These are phyloP conservation scores for Puccinia coronata DNA, from an alignment of 1,284 basidiomycete genomes.

Conservation along the genomic window DNA sequence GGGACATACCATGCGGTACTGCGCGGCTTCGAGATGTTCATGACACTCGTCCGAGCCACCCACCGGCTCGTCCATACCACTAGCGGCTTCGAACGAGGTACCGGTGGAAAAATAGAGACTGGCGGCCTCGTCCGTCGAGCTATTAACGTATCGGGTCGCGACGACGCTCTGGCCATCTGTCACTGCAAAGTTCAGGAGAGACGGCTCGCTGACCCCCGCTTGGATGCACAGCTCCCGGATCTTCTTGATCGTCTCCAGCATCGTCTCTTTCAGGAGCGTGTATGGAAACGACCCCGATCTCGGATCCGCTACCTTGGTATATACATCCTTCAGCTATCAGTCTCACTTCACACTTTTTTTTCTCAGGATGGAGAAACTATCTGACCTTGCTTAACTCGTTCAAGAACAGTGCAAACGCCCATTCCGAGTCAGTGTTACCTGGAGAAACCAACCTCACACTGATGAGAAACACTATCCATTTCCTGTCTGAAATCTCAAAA, in stretches of 20 bases:
- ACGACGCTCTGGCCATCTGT: conserved; percentile 91
- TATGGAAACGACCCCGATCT: conserved; percentile 71
- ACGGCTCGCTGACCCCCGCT: conserved; percentile 72
- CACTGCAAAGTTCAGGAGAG: conserved; percentile 92
- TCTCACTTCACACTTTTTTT: neutral
- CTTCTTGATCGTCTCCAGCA: conserved; percentile 78
- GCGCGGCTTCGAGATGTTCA: conserved; percentile 64
- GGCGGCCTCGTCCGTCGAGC: conserved; percentile 85
- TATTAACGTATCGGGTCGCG: conserved; percentile 91
- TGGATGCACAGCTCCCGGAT: conserved; percentile 77
- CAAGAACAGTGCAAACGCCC: conserved; percentile 87
- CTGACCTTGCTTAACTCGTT: conserved; percentile 68
- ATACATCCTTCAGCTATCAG: too few relatives aligned
- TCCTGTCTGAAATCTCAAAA: conserved; percentile 9
- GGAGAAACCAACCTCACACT: too few relatives aligned
- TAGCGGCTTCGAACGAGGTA: conserved; percentile 56
- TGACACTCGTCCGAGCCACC: too few relatives aligned
- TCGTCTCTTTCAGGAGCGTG: conserved; percentile 70
- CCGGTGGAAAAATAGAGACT: conserved; percentile 65
- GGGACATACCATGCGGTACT: conserved; percentile 71
- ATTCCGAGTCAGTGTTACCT: conserved; percentile 74
- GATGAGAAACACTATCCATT: too few relatives aligned
- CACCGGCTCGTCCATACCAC: too few relatives aligned
- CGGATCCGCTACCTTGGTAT: conserved; percentile 71
- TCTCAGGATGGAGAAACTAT: too few relatives aligned